A percentile compares a stretch with the other conserved stretches of the same genome.
These are phyloP conservation scores for Agaricus subrufescens DNA, from an alignment of 768 basidiomycete genomes.

Conservation along the genomic window DNA sequence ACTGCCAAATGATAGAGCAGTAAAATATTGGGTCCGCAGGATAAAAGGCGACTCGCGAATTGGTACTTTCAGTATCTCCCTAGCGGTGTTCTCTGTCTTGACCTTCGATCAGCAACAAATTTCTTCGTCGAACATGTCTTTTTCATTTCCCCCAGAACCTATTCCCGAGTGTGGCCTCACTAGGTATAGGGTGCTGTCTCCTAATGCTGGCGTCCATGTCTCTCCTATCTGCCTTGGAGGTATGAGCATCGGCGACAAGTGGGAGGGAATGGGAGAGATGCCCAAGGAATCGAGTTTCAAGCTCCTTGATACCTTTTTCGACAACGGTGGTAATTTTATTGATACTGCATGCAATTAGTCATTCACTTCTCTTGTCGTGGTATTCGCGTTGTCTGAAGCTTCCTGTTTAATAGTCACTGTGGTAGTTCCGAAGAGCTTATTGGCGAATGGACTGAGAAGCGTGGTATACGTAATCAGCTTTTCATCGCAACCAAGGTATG, in stretches of 20 bases:
- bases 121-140: too few species aligned
- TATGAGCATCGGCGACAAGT: conserved; percentile 34
- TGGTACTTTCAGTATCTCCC: too few species aligned
- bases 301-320: conserved; percentile 36
- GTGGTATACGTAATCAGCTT: conserved; percentile 42
- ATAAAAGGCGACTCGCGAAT: too few species aligned
- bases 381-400: too few species aligned
- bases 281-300: conserved; percentile 36
- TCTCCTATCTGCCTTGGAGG: conserved; percentile 36
- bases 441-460: conserved; percentile 44
- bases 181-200: conserved; percentile 26
- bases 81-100: too few species aligned
- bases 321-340: conserved; percentile 42
- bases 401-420: conserved; percentile 31
- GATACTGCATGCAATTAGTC: conserved; percentile 42
- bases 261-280: conserved; percentile 29
- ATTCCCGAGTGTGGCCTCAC: conserved; percentile 14
- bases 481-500: conserved; percentile 39
- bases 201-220: conserved; percentile 31
- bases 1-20: too few species aligned
- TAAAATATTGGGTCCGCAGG: too few species aligned
- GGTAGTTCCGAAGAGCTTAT: conserved; percentile 46
- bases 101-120: too few species aligned
- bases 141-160: too few species aligned
- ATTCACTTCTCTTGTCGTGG: not conserved